These are phyloP conservation scores for Hortiboletus flavorubellus DNA, from an alignment of 768 basidiomycete species.

Conservation along the genomic window DNA sequence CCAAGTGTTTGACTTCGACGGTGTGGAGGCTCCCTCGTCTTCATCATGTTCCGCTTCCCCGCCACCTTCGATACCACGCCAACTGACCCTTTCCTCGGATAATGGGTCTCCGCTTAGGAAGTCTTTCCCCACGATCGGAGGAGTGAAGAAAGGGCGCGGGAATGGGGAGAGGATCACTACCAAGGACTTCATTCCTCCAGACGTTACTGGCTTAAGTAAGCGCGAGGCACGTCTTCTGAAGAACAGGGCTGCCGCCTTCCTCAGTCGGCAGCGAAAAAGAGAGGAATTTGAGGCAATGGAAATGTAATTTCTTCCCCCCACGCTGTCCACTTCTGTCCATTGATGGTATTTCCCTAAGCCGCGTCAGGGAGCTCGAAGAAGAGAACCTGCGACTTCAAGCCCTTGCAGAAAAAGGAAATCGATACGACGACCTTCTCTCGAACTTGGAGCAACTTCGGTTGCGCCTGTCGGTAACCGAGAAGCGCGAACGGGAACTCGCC, in stretches of 20 bases:
- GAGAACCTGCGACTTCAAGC: slow-evolving; percentile 74
- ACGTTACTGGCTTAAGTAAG: slow-evolving; percentile 84
- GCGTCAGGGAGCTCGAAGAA: slow-evolving; percentile 78
- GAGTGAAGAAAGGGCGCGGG: slow-evolving; percentile 46
- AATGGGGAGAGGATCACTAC: slow-evolving; percentile 49
- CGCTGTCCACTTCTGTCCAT: slow-evolving; percentile 5
- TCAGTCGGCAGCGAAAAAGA: slow-evolving; percentile 85
- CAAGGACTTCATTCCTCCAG: slow-evolving; percentile 86
- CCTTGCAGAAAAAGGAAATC: slow-evolving; percentile 47
- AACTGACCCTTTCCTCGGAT: slow-evolving; percentile 36
- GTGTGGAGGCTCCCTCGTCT: slow-evolving; percentile 30
- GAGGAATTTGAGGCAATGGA: slow-evolving; percentile 93
- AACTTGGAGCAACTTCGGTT: slow-evolving; percentile 66
- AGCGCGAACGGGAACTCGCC: slow-evolving; percentile 65
- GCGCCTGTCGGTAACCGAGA: slow-evolving; percentile 59
- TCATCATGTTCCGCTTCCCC: slow-evolving; percentile 31
- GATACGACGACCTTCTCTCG: slow-evolving; percentile 42
- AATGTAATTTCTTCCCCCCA: slow-evolving; percentile 54
- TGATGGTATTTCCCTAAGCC: slow-evolving; percentile 44
- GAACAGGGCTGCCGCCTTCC: slow-evolving; percentile 90
- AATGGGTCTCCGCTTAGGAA: slow-evolving; percentile 26
- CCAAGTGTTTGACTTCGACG: slow-evolving; percentile 63
- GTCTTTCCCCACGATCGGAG: slow-evolving; percentile 46
- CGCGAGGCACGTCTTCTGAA: slow-evolving; percentile 90
- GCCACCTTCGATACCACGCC: slow-evolving; percentile 29